phyloP scores from a whole-genome alignment of 257 asterid genomes.

The Nicotiana noctiflora region DNA sequence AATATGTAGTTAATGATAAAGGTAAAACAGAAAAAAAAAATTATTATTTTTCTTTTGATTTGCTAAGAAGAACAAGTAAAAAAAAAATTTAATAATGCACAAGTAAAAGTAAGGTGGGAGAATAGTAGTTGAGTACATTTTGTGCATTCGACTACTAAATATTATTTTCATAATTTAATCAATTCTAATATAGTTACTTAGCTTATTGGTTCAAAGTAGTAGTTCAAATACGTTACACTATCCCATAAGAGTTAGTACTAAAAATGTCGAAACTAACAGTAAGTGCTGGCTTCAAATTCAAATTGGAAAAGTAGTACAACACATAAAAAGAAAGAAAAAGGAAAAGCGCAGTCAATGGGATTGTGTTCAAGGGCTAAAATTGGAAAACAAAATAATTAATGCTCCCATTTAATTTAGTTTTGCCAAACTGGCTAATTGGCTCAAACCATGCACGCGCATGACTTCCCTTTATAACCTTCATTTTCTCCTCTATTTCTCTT shows the following conservation, averaged over 20 bases:
- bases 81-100: no score
- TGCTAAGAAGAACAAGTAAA: no score
- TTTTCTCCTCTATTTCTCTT: constrained; percentile 3
- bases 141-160: no score
- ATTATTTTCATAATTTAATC: no score
- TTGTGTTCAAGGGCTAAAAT: not conserved
- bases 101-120: no score
- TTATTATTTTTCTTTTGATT: no score
- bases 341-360: not conserved
- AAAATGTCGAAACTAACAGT: not conserved
- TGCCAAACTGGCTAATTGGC: constrained; percentile 4
- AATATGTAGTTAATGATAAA: no score
- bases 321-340: not conserved
- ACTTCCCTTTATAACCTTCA: constrained; percentile 3
- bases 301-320: not conserved
- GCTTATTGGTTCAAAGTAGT: not conserved
- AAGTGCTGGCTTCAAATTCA: not conserved
- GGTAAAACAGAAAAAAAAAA: no score
- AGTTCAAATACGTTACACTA: not conserved
- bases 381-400: not conserved
- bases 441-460: constrained; percentile 23
- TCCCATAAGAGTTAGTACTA: not conserved
- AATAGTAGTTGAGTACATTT: no score
- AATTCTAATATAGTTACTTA: no score
- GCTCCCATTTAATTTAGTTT: not conserved